These are phyloP conservation scores for Cyclocybe aegerita DNA, from an alignment of 768 basidiomycete genomes.

Conservation along the genomic window DNA sequence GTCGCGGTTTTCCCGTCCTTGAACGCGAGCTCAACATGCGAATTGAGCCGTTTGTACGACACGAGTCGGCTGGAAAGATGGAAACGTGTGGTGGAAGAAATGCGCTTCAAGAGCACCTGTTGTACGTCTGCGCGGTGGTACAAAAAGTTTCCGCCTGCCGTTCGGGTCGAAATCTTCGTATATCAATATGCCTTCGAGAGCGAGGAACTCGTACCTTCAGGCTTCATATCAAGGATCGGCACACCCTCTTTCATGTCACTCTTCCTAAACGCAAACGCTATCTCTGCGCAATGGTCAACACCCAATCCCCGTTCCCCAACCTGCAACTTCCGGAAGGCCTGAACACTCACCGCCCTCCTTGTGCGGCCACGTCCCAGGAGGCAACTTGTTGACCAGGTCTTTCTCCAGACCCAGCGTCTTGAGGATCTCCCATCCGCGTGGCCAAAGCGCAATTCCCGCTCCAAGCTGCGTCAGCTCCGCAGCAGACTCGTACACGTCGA, in stretches of 20 bases:
- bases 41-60: slow-evolving; percentile 28
- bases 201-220: slow-evolving; percentile 14
- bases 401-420: slow-evolving; percentile 35
- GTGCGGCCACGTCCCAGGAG: slow-evolving; percentile 1
- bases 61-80: slow-evolving; percentile 42
- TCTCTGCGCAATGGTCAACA: not conserved
- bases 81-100: slow-evolving; percentile 32
- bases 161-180: slow-evolving; percentile 14
- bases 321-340: not conserved
- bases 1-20: slow-evolving; percentile 42
- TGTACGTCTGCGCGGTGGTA: slow-evolving; percentile 53
- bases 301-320: no score
- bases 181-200: slow-evolving; percentile 19
- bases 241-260: slow-evolving; percentile 13
- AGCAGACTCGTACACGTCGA: slow-evolving; percentile 46
- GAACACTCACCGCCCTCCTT: slow-evolving; percentile 2
- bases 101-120: slow-evolving; percentile 39
- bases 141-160: slow-evolving; percentile 21
- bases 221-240: slow-evolving; percentile 6
- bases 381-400: slow-evolving; percentile 5
- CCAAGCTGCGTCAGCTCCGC: slow-evolving; percentile 39
- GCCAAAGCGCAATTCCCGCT: slow-evolving; percentile 43
- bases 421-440: slow-evolving; percentile 43
- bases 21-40: slow-evolving; percentile 34
- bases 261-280: slow-evolving; percentile 11